These are phyloP conservation scores for Dactylellina parvicollis DNA, from an alignment of 2,329 filamentous ascomycete species.

Conservation along the genomic window DNA sequence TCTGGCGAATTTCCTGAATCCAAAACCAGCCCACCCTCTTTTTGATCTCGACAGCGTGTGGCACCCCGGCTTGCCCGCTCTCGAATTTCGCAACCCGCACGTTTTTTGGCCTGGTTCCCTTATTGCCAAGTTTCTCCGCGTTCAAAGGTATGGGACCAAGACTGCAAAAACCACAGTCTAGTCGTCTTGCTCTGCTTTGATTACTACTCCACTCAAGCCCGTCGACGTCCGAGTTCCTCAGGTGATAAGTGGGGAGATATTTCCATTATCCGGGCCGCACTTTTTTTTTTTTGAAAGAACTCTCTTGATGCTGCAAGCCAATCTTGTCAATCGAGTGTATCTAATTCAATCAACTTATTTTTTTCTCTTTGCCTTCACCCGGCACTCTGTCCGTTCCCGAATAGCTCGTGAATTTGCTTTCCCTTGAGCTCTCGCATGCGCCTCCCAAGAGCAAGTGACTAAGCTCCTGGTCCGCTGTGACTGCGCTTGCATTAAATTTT, in stretches of 20 bases:
- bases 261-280: conserved; percentile 40
- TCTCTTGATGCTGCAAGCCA: neutral
- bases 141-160: too few relatives aligned
- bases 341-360: neutral
- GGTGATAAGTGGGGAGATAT: conserved; percentile 39
- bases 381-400: neutral
- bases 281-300: conserved; percentile 25
- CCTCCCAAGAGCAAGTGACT: conserved; percentile 5
- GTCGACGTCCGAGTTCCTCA: conserved; percentile 38
- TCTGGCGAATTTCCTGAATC: neutral
- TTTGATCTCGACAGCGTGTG: conserved; percentile 1
- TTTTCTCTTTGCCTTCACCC: neutral
- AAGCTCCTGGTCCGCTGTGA: conserved; percentile 31
- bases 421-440: neutral
- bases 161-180: too few relatives aligned
- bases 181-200: conserved; percentile 12
- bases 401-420: conserved; percentile 1
- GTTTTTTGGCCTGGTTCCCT: conserved; percentile 26
- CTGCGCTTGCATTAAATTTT: neutral
- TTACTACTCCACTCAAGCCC: conserved; percentile 41
- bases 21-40: conserved; percentile 44
- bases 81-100: conserved; percentile 46
- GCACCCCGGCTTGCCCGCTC: conserved; percentile 32
- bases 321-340: neutral
- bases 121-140: conserved; percentile 21